Evolutionary conservation across 106 monocot species (phyloP).

Genomic region (Platanthera guangdongensis): DNA sequence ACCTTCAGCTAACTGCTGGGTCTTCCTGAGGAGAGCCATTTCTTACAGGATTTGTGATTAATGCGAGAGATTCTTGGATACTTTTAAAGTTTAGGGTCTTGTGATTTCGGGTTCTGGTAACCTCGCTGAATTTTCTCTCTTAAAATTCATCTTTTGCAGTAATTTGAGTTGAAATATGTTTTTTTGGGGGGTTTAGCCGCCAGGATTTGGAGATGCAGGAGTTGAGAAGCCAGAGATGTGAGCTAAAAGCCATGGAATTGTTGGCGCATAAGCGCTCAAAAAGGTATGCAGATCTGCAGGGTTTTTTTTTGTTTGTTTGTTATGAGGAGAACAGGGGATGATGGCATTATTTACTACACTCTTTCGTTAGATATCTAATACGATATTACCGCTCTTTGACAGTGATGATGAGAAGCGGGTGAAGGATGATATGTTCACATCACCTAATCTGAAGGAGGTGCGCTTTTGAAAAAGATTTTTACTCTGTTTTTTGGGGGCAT

Average conservation of each 20-base stretch:
- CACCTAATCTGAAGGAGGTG: constrained; percentile 25
- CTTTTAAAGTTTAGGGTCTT: not conserved
- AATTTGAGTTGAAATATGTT: not conserved
- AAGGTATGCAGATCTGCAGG: constrained; percentile 32
- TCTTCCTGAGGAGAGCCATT: not conserved
- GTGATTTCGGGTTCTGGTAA: not conserved
- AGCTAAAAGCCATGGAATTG: constrained; percentile 16
- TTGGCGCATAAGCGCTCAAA: constrained; percentile 40
- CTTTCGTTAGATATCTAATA: not conserved
- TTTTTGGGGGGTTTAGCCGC: not conserved
- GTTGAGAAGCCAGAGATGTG: constrained; percentile 1
- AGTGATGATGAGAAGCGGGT: constrained; percentile 41
- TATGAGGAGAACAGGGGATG: not conserved
- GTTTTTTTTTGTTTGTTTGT: not conserved
- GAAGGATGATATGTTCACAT: constrained; percentile 22
- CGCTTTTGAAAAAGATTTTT: constrained; percentile 5
- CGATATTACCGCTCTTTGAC: constrained; percentile 4
- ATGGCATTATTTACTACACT: not conserved
- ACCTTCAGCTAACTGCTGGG: not conserved
- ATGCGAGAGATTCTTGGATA: not conserved
- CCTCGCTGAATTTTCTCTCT: not conserved
- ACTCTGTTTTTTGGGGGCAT: not conserved
- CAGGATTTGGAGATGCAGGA: not conserved
- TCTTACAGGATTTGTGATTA: not conserved
- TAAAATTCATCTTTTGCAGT: not conserved